Percentiles rank a stretch among this genome's conserved stretches.
These are phyloP conservation scores for Xanthoparmelia taractica DNA, from an alignment of 495 filamentous ascomycete genomes.

Conservation along the genomic window DNA sequence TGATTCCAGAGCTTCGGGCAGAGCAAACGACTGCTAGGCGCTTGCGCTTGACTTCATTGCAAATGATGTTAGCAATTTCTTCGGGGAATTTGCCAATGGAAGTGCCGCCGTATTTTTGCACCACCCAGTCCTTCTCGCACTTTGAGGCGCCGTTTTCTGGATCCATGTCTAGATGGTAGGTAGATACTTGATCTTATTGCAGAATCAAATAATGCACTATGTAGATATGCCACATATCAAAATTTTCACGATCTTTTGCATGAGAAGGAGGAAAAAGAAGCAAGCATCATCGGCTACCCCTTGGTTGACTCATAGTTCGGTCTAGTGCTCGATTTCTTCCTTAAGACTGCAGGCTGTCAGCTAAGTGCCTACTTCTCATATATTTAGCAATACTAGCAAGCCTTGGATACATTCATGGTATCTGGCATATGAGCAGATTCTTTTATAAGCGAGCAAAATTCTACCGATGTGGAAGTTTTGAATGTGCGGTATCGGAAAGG, in stretches of 20 bases:
- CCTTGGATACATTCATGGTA: no score
- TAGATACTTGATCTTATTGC: background rate
- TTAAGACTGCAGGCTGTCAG: no score
- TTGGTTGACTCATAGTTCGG: background rate
- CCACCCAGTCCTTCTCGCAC: constrained; percentile 50
- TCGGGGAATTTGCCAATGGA: constrained; percentile 61
- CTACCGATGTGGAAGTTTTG: background rate
- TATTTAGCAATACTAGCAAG: no score
- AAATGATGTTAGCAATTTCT: constrained; percentile 68
- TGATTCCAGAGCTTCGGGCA: constrained; percentile 82
- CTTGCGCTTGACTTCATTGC: constrained; percentile 49
- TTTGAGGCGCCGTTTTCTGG: background rate
- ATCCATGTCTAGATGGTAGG: background rate
- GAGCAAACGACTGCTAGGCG: constrained; percentile 85
- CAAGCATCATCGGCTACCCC: background rate
- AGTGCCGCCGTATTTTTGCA: constrained; percentile 80
- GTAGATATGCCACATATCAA: background rate
- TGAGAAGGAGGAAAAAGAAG: background rate
- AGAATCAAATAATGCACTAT: background rate
- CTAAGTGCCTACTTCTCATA: no score
- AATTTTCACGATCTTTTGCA: background rate
- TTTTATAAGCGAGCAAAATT: background rate
- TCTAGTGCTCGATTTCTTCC: no score
- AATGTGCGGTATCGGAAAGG: background rate
- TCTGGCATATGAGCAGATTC: no score